These are phyloP conservation scores for Stagonosporopsis tanaceti DNA, from an alignment of 2,329 filamentous ascomycete species.

Conservation along the genomic window DNA sequence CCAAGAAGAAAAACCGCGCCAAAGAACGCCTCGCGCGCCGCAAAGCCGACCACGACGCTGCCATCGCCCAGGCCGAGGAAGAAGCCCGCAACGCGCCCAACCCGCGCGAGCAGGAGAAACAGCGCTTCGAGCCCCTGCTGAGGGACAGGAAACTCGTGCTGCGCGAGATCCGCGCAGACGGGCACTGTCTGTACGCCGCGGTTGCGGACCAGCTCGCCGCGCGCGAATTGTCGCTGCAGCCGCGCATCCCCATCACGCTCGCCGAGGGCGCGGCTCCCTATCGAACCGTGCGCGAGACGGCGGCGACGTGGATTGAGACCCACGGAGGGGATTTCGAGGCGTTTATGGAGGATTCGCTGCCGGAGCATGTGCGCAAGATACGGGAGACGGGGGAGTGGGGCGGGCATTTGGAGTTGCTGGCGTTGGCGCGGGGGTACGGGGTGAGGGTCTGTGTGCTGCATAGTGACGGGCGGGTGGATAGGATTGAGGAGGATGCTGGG, in stretches of 20 bases:
- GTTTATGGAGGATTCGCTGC: constrained; percentile 84
- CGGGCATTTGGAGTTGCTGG: constrained; percentile 87
- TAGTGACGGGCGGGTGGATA: constrained; percentile 78
- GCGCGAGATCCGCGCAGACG: constrained; percentile 84
- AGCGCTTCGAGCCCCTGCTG: constrained; percentile 74
- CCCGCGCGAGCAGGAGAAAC: constrained; percentile 48
- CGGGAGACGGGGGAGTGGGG: constrained; percentile 94
- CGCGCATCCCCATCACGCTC: constrained; percentile 45
- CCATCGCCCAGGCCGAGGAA: constrained; percentile 70
- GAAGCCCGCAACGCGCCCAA: constrained; percentile 69
- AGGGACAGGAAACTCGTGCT: constrained; percentile 70
- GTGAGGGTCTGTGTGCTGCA: constrained; percentile 87
- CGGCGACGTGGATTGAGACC: constrained; percentile 77
- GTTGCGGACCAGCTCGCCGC: constrained; percentile 81
- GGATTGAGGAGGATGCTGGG: constrained; percentile 66
- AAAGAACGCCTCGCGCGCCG: constrained; percentile 90
- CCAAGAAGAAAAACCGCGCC: constrained; percentile 80
- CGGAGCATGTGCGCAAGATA: constrained; percentile 77
- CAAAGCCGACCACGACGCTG: constrained; percentile 81
- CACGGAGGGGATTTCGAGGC: constrained; percentile 83
- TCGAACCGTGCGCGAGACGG: constrained; percentile 71
- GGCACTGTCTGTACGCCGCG: constrained; percentile 93
- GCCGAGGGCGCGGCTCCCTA: constrained; percentile 56
- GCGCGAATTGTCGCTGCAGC: constrained; percentile 41
- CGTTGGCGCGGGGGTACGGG: constrained; percentile 80